A percentile compares a stretch with the other conserved stretches of the same genome.
phyloP scores from a whole-genome alignment of 2,329 filamentous ascomycete species.

The Alternaria sp. region DNA sequence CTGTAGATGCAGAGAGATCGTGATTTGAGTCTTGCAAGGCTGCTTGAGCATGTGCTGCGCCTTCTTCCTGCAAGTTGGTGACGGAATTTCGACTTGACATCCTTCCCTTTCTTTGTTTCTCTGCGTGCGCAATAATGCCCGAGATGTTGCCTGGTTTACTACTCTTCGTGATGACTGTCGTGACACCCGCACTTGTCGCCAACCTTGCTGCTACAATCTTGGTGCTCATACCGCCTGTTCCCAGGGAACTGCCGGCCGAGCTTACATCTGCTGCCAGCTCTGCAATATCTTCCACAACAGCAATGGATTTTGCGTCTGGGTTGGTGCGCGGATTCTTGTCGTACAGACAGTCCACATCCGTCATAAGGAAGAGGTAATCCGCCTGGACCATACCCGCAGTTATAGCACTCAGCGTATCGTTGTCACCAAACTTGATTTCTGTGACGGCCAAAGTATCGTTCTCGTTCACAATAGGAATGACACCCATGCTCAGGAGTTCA shows the following conservation, averaged over 20 bases:
- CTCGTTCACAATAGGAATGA: constrained; percentile 98
- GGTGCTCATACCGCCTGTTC: constrained; percentile 96
- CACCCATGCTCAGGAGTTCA: constrained; percentile 90
- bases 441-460: constrained; percentile 97
- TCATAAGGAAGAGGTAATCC: constrained; percentile 97
- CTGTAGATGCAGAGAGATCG: constrained; percentile 33
- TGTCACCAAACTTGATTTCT: constrained; percentile 99
- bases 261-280: constrained; percentile 88
- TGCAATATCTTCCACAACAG: constrained; percentile 89
- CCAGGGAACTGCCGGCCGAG: constrained; percentile 84
- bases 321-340: constrained; percentile 91
- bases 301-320: constrained; percentile 86
- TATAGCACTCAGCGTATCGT: constrained; percentile 95
- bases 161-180: constrained; percentile 92
- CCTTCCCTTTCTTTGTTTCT: constrained; percentile 63
- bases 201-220: constrained; percentile 94
- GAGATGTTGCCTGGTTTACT: constrained; percentile 93
- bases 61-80: constrained; percentile 42
- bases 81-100: constrained; percentile 41
- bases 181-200: constrained; percentile 93
- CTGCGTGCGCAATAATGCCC: constrained; percentile 83
- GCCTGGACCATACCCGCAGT: constrained; percentile 97
- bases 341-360: constrained; percentile 96
- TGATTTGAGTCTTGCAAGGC: constrained; percentile 30
- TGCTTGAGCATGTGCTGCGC: constrained; percentile 31